Evolutionary conservation across 345 rosid genomes (phyloP).

Genomic region (Rhodamnia rubescens): DNA sequence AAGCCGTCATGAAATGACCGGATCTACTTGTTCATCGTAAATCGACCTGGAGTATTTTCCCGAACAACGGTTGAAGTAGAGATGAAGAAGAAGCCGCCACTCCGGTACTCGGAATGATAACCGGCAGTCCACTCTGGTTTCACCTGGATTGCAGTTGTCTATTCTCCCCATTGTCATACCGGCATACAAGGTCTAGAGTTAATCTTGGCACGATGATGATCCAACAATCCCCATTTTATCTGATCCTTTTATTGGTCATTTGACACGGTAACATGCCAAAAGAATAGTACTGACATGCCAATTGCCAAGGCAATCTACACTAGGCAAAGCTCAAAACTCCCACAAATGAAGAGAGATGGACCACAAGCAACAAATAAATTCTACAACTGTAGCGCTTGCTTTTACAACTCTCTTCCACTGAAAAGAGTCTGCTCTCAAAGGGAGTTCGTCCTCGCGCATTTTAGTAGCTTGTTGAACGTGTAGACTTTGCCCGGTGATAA

Average conservation of each 20-base stretch:
- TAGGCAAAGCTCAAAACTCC: not conserved
- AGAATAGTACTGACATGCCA: not conserved
- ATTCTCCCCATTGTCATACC: not conserved
- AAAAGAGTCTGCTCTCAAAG: not conserved
- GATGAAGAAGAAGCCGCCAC: not conserved
- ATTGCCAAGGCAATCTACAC: not conserved
- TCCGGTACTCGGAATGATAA: not conserved
- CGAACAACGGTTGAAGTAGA: not conserved
- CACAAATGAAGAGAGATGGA: not conserved
- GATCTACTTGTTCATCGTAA: too few relatives aligned
- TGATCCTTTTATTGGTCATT: not conserved
- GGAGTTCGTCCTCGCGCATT: conserved; percentile 30
- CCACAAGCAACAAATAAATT: not conserved
- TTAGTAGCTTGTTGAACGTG: conserved; percentile 44
- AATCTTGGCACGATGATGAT: not conserved
- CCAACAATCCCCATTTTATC: not conserved
- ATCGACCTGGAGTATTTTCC: not conserved
- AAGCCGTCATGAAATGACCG: not conserved
- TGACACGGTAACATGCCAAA: not conserved
- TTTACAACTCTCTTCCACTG: not conserved
- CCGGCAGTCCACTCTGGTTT: too few relatives aligned
- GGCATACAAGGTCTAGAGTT: not conserved
- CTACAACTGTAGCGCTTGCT: not conserved
- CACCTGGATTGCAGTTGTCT: not conserved
- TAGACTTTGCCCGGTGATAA: conserved; percentile 41